Evolutionary conservation across 352 stramenopile genomes (phyloP), one percentile per base, ranked within the genome.

Genomic region (Phytophthora colocasiae): DNA sequence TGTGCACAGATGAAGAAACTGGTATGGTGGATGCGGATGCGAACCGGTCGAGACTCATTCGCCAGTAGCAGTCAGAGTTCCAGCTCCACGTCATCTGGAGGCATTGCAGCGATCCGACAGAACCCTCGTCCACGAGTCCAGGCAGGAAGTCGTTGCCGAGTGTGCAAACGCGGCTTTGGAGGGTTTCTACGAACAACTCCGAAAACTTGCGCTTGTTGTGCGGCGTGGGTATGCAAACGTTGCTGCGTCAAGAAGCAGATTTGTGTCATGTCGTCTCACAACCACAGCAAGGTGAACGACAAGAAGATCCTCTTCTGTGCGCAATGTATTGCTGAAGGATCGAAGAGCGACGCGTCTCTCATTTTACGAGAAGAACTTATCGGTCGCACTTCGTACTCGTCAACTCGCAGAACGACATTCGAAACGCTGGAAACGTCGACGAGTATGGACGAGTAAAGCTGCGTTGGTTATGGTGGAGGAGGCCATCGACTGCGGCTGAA

Each of bases 1-100:
- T 78, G 63, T 39, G 74, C 74, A 15, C 74, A 80, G 49, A 82
- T 80, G 71, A 82, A 80, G 58, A 82, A 82, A 47, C 63, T 82
- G n/a, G 53, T 75, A 39, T 80, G 74, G 71, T 76, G 71, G 69
- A 79, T 80, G 52, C 63, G 65, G 1, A 44, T 75, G 44, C 66
- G 60, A 40, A 80, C 68, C 24, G 68, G 71, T n/a, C 66, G 74
- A 38, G 71, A 76, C 45, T 78, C 73, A 6, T 80, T 80, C 47
- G 66, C 68, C 0, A 82, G 74, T 57, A 82, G 60, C 39, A 78
- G 60, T 32, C 66, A 78, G 45, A 69, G 56, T 8, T 75, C 67
- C 36, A 69, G 70, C 34, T 77, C 66, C 0, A 78, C 60, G 5
- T 80, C 67, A 1, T 69, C 62, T n/a, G 61, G 59, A 15, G 51